phyloP scores from a whole-genome alignment of 2,329 filamentous ascomycete genomes.

The Nemania sp. region DNA sequence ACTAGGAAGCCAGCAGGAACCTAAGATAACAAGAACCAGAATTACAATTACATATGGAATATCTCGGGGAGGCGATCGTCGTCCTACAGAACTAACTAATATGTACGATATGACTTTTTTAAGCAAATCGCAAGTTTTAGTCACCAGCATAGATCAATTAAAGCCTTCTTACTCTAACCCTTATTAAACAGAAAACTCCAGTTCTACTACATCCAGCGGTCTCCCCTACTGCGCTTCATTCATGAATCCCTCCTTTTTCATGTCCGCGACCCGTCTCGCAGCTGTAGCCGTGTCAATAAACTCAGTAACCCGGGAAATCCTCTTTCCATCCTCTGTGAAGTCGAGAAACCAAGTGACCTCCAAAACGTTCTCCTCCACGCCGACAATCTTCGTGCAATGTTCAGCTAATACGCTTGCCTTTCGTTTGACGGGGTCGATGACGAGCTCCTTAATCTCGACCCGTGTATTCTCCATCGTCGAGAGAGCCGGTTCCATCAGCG shows the following conservation, averaged over 20 bases:
- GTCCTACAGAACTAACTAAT: too few relatives aligned
- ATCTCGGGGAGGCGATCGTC: too few relatives aligned
- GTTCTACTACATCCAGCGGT: too few relatives aligned
- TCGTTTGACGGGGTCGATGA: background rate
- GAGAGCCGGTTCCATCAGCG: background rate
- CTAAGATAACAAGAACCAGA: too few relatives aligned
- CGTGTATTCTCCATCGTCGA: background rate
- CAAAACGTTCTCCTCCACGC: background rate
- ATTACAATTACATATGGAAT: too few relatives aligned
- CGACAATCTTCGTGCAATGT: conserved; percentile 1
- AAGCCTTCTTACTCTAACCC: too few relatives aligned
- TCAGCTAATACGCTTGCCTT: conserved; percentile 12
- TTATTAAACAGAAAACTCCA: too few relatives aligned
- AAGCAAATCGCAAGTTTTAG: too few relatives aligned
- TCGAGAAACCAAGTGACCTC: conserved; percentile 11
- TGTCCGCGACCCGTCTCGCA: background rate
- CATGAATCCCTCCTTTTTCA: background rate
- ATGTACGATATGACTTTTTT: too few relatives aligned
- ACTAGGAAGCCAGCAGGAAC: too few relatives aligned
- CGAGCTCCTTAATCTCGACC: conserved; percentile 3
- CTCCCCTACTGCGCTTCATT: too few relatives aligned
- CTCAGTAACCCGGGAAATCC: conserved; percentile 9
- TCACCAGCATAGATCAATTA: too few relatives aligned
- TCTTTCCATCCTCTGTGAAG: conserved; percentile 5
- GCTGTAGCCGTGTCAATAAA: conserved; percentile 13